Evolutionary conservation across 306 rosid genomes (phyloP), one percentile per base, ranked within the genome.

Genomic region (Vicia faba): DNA sequence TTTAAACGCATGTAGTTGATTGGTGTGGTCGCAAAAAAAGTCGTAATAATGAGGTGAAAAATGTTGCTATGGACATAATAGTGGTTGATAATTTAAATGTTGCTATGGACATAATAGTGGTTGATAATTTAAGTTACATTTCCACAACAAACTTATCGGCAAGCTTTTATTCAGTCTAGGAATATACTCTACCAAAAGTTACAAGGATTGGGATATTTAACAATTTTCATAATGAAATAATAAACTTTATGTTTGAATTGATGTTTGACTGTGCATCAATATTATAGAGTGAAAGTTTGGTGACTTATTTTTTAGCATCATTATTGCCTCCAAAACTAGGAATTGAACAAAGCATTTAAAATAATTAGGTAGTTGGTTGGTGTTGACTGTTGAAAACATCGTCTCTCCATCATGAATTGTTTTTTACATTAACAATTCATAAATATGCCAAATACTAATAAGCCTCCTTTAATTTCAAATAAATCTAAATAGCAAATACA

Each of bases 401-500:
- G 16, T 43, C 28, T 48, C 14, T 29, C n/a, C 55, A 66, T 77
- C 72, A 55, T 59, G 81, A 68, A 46, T 28, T 64, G 55, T 46
- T 57, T 55, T 54, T 70, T 64, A 70, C 81, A 77, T 15, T 60
- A 36, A 59, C 49, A 61, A 18, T 45, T 54, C 6, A 69, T 9
- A 62, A 76, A 38, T 73, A 58, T 77, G 11, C 3, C 26, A 41
- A 66, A 71, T 50, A n/a, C n/a, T n/a, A 66, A 11, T 70, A 67
- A 60, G 78, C 78, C 82, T 72, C 61, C 12, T 71, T 41, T 59
- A 28, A 48, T 33, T 56, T 71, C 46, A 55, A 55, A 55, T 55
- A 55, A 78, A 78, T 72, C 60, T 66, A 54, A 72, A 72, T 78
- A 61, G 41, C 66, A 72, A 66, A 60, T 72, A 60, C 75, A 78